These are phyloP conservation scores for Colletotrichum echinochloae DNA, from an alignment of 2,329 filamentous ascomycete genomes.

Conservation along the genomic window DNA sequence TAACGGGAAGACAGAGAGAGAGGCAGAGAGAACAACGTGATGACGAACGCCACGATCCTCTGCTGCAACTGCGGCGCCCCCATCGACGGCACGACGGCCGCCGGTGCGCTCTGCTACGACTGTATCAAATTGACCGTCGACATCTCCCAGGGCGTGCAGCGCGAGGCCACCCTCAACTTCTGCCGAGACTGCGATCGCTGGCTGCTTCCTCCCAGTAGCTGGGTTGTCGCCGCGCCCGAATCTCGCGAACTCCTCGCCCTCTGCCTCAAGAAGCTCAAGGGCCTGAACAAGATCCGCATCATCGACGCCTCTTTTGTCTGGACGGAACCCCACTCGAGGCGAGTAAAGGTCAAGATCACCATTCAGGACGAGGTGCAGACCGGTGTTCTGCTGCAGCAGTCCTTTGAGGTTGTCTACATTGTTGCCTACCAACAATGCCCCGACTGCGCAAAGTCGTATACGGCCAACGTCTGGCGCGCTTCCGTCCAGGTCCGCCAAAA, in stretches of 20 bases:
- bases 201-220: conserved; percentile 86
- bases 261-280: conserved; percentile 88
- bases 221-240: conserved; percentile 87
- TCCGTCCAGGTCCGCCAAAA: conserved; percentile 96
- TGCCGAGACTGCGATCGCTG: conserved; percentile 96
- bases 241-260: conserved; percentile 92
- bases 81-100: conserved; percentile 89
- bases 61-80: conserved; percentile 98
- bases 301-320: conserved; percentile 97
- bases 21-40: conserved; percentile 6
- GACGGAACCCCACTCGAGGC: conserved; percentile 95
- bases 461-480: conserved; percentile 94
- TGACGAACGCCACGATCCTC: conserved; percentile 68
- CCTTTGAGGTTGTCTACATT: conserved; percentile 93
- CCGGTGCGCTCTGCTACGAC: conserved; percentile 93
- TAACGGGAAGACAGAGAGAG: background rate
- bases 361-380: conserved; percentile 79
- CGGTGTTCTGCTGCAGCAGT: conserved; percentile 83
- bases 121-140: conserved; percentile 96
- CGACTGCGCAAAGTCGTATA: conserved; percentile 95
- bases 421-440: conserved; percentile 94
- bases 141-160: conserved; percentile 89
- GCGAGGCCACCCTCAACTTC: conserved; percentile 89
- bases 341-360: conserved; percentile 95
- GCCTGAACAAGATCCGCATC: conserved; percentile 89